Evolutionary conservation across 495 filamentous ascomycete genomes (phyloP).

Genomic region (Durotheca rogersii): DNA sequence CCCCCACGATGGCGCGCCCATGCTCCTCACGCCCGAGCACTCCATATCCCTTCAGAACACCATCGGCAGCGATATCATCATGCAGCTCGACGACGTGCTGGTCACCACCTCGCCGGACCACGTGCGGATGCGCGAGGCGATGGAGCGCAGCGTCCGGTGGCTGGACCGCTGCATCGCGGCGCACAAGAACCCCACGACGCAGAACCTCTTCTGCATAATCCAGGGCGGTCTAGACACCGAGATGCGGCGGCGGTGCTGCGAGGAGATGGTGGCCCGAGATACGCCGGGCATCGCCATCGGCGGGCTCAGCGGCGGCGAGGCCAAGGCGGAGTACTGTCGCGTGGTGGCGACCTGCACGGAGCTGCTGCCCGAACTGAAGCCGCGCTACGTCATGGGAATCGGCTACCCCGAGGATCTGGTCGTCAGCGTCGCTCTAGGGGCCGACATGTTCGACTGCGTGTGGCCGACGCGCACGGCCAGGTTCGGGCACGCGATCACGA

Average conservation of each 20-base stretch:
- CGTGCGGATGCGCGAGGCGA: constrained; percentile 85
- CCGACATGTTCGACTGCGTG: constrained; percentile 99
- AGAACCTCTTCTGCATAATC: constrained; percentile 99
- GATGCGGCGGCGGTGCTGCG: constrained; percentile 78
- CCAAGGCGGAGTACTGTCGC: constrained; percentile 57
- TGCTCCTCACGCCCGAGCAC: constrained; percentile 96
- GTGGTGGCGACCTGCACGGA: constrained; percentile 83
- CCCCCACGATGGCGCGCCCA: constrained; percentile 92
- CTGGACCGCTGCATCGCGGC: constrained; percentile 93
- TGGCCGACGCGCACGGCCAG: constrained; percentile 97
- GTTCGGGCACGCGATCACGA: constrained; percentile 91
- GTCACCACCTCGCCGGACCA: constrained; percentile 90
- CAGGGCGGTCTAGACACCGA: constrained; percentile 94
- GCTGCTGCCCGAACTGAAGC: constrained; percentile 83
- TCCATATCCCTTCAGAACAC: constrained; percentile 95
- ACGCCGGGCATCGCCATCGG: constrained; percentile 97
- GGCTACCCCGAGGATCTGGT: constrained; percentile 95
- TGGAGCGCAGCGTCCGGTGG: constrained; percentile 97
- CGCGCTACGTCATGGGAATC: constrained; percentile 97
- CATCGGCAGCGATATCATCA: constrained; percentile 97
- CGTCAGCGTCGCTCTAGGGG: constrained; percentile 86
- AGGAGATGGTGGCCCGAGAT: constrained; percentile 85
- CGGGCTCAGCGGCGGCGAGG: constrained; percentile 81
- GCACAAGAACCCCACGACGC: constrained; percentile 73
- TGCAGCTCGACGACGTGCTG: constrained; percentile 98